phyloP scores from a whole-genome alignment of 805 yeast genomes.

The Candida caryicola region DNA sequence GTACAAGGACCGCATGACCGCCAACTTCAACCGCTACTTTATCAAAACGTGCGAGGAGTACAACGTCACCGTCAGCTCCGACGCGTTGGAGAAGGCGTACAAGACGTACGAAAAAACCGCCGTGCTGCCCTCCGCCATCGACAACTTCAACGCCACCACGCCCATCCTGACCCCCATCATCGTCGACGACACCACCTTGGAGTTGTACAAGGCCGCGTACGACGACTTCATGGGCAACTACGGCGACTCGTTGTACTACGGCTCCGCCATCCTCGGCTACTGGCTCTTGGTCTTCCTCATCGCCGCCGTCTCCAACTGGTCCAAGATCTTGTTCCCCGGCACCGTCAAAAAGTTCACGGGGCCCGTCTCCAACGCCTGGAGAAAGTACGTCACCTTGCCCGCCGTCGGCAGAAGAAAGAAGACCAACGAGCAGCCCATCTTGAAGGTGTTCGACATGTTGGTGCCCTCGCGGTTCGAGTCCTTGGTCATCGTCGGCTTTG shows the following conservation, averaged over 20 bases:
- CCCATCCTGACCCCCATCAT: conserved; percentile 23
- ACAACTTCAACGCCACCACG: conserved; percentile 19
- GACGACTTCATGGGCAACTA: conserved; percentile 21
- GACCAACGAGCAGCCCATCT: conserved; percentile 17
- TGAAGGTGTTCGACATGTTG: conserved; percentile 20
- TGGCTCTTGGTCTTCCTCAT: conserved; percentile 17
- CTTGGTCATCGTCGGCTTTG: conserved; percentile 22
- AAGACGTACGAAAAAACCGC: conserved; percentile 15
- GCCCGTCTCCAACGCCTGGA: conserved; percentile 10
- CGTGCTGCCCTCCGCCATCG: conserved; percentile 15
- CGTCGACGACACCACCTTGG: conserved; percentile 13
- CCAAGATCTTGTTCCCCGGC: conserved; percentile 29
- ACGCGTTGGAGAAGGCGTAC: conserved; percentile 15
- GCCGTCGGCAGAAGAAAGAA: conserved; percentile 19
- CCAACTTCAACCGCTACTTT: conserved; percentile 6
- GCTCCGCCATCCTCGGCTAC: conserved; percentile 19
- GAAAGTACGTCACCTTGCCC: conserved; percentile 19
- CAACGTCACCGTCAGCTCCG: conserved; percentile 19
- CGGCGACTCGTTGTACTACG: conserved; percentile 24
- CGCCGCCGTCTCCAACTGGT: conserved; percentile 11
- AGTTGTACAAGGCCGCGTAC: conserved; percentile 14
- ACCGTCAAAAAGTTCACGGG: conserved; percentile 29
- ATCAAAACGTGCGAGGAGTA: conserved; percentile 17
- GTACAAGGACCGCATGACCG: conserved; percentile 9
- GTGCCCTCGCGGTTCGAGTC: conserved; percentile 39